These are phyloP conservation scores for Lentinus brumalis DNA, from an alignment of 768 basidiomycete genomes.

Conservation along the genomic window DNA sequence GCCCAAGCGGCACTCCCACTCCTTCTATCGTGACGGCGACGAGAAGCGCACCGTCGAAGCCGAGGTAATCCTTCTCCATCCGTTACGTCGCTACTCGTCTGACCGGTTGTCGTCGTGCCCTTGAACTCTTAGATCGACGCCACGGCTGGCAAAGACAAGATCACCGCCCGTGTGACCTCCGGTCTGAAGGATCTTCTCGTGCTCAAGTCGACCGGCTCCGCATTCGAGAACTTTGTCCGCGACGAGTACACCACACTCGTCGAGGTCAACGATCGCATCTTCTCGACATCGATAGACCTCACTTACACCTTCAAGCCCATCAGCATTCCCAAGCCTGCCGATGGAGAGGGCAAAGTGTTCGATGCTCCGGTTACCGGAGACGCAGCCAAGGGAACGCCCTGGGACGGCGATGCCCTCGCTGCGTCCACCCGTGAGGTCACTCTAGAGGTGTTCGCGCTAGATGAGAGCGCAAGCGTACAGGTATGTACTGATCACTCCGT, in stretches of 20 bases:
- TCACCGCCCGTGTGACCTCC: conserved; percentile 61
- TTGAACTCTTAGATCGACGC: conserved; percentile 58
- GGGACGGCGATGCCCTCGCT: conserved; percentile 59
- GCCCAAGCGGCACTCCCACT: conserved; percentile 65
- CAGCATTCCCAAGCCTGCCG: conserved; percentile 46
- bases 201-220: conserved; percentile 86
- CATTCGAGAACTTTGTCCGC: conserved; percentile 76
- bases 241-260: conserved; percentile 90
- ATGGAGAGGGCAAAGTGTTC: conserved; percentile 57
- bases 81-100: background rate
- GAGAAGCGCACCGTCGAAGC: conserved; percentile 73
- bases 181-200: conserved; percentile 86
- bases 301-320: conserved; percentile 63
- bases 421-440: conserved; percentile 61
- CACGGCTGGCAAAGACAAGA: conserved; percentile 58
- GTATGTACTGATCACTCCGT: conserved; percentile 36
- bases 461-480: conserved; percentile 93
- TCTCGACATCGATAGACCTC: conserved; percentile 86
- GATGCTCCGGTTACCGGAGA: conserved; percentile 27
- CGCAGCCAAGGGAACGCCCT: conserved; percentile 48
- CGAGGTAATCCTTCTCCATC: conserved; percentile 17
- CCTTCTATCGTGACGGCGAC: conserved; percentile 88
- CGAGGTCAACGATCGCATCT: conserved; percentile 85
- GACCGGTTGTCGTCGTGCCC: background rate
- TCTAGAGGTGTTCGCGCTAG: conserved; percentile 78